These are phyloP conservation scores for Pistacia vera DNA, from an alignment of 345 rosid species.

Conservation along the genomic window DNA sequence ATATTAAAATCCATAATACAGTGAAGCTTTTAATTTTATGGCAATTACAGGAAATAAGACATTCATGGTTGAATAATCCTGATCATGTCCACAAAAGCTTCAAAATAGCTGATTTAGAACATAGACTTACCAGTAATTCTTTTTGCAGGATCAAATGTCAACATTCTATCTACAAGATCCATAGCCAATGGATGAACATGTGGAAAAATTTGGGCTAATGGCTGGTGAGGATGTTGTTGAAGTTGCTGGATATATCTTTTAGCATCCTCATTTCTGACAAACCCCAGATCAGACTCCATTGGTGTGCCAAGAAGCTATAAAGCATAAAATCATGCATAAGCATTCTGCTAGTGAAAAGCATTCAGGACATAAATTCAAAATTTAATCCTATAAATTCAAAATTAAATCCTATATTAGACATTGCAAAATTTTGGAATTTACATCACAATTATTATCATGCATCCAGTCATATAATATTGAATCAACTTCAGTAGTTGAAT, in stretches of 20 bases:
- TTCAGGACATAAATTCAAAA: not conserved
- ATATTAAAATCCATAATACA: not conserved
- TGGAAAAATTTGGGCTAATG: slow-evolving; percentile 59
- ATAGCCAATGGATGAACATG: slow-evolving; percentile 79
- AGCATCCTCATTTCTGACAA: slow-evolving; percentile 83
- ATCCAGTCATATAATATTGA: not conserved
- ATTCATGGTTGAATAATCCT: not conserved
- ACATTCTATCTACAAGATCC: slow-evolving; percentile 84
- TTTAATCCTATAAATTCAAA: not conserved
- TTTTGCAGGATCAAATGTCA: slow-evolving; percentile 87
- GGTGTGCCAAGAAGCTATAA: slow-evolving; percentile 95
- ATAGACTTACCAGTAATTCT: slow-evolving; percentile 83
- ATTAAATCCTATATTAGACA: too few relatives aligned
- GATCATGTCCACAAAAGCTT: not conserved
- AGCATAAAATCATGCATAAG: slow-evolving; percentile 24
- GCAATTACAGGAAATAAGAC: not conserved
- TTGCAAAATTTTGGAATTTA: not conserved
- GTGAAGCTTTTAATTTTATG: not conserved
- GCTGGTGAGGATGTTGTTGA: slow-evolving; percentile 71
- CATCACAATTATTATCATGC: too few relatives aligned
- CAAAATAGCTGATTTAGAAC: not conserved
- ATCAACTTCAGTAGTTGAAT: not conserved
- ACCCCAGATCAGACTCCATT: slow-evolving; percentile 85
- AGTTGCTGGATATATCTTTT: slow-evolving; percentile 84
- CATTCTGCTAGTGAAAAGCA: not conserved